Conservation (phyloP, 805 yeast genomes). For the Candida ovalis region DNA sequence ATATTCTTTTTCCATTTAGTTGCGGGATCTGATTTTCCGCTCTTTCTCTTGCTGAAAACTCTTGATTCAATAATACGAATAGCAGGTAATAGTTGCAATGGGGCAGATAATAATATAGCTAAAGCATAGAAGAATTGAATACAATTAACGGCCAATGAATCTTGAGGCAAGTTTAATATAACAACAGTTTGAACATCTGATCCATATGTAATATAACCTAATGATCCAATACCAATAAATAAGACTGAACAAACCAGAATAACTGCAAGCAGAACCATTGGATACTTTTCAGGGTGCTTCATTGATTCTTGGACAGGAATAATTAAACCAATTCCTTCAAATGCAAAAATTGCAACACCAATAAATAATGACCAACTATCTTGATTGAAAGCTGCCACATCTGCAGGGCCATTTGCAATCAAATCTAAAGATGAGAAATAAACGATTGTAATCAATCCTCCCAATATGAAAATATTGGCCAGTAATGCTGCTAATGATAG, state of each 20-base stretch:
- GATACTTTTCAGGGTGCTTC: constrained; percentile 71
- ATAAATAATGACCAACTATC: constrained; percentile 66
- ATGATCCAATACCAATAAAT: constrained; percentile 58
- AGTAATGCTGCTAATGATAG: constrained; percentile 66
- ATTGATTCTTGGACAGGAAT: constrained; percentile 82
- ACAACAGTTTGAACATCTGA: constrained; percentile 61
- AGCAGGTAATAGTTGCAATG: constrained; percentile 79
- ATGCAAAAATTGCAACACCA: constrained; percentile 85
- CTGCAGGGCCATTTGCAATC: constrained; percentile 41
- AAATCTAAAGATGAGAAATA: constrained; percentile 50
- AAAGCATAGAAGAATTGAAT: constrained; percentile 70
- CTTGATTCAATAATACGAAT: constrained; percentile 67
- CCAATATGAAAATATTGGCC: constrained; percentile 66
- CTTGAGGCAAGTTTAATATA: constrained; percentile 67
- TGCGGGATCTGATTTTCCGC: constrained; percentile 52
- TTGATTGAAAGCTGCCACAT: constrained; percentile 50
- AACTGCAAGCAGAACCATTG: constrained; percentile 58
- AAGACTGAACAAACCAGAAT: constrained; percentile 58
- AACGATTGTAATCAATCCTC: constrained; percentile 62
- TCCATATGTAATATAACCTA: constrained; percentile 74
- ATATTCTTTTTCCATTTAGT: constrained; percentile 67
- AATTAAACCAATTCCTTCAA: constrained; percentile 80
- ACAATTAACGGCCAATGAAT: constrained; percentile 53
- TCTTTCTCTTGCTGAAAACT: constrained; percentile 43
- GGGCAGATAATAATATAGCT: constrained; percentile 75